Conservation (phyloP, 768 basidiomycete genomes). For the Coprinopsis strossmayeri region DNA sequence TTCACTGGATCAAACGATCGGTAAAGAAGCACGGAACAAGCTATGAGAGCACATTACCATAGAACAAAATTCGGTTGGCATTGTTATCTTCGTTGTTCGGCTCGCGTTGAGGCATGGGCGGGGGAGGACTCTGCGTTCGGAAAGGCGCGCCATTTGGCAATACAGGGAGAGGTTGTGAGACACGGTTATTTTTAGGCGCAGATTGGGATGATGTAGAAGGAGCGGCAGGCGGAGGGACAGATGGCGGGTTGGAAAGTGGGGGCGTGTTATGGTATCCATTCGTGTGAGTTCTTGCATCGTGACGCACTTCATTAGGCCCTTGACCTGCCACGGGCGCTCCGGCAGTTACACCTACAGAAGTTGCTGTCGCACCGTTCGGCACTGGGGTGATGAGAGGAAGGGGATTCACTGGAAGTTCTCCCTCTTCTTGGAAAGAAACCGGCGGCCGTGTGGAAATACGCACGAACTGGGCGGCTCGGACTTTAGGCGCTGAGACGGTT, state of each 20-base stretch:
- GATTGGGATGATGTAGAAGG: constrained; percentile 15
- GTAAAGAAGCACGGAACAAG: neutral
- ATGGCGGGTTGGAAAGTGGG: constrained; percentile 6
- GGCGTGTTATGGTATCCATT: constrained; percentile 5
- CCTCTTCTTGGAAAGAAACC: constrained; percentile 1
- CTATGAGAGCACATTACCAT: constrained; percentile 47
- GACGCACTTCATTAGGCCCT: no score
- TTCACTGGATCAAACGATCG: constrained; percentile 47
- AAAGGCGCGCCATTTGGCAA: constrained; percentile 16
- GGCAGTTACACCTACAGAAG: no score
- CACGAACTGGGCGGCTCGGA: constrained; percentile 23
- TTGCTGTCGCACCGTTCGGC: neutral
- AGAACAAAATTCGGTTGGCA: constrained; percentile 63
- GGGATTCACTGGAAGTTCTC: constrained; percentile 5
- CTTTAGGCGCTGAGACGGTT: constrained; percentile 16
- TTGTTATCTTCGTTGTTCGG: constrained; percentile 16
- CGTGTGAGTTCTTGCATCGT: neutral
- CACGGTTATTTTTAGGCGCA: constrained; percentile 14
- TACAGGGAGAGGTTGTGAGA: constrained; percentile 22
- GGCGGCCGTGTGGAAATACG: constrained; percentile 25
- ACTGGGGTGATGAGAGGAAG: constrained; percentile 8
- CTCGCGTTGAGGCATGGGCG: constrained; percentile 19
- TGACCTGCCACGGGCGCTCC: no score
- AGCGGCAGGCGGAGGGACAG: constrained; percentile 6
- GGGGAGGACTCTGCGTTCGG: constrained; percentile 16